phyloP scores from a whole-genome alignment of 2,329 filamentous ascomycete genomes.

The Xylariaceae sp. region DNA sequence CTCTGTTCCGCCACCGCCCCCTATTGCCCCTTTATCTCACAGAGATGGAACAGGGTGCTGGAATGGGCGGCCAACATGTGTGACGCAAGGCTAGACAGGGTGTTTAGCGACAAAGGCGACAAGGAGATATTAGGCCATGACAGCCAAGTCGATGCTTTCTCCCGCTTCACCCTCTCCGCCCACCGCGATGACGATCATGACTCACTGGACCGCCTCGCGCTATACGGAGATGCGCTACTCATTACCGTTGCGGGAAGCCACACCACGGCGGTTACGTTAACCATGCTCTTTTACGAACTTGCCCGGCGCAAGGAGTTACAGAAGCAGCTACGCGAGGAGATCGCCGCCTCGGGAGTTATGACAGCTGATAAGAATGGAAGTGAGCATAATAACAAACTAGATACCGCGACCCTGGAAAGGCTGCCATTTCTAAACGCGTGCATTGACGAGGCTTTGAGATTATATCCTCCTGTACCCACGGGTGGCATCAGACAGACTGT shows the following conservation, averaged over 20 bases:
- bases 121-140: not conserved
- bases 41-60: not conserved
- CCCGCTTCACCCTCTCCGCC: conserved; percentile 11
- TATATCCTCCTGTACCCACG: conserved; percentile 12
- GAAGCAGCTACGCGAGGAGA: conserved; percentile 5
- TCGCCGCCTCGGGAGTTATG: not conserved
- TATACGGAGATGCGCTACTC: conserved; percentile 17
- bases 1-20: not conserved
- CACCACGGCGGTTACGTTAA: conserved; percentile 7
- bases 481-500: conserved; percentile 9
- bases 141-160: conserved; percentile 7
- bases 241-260: conserved; percentile 20
- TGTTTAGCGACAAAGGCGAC: not conserved
- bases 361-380: not conserved
- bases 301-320: conserved; percentile 7
- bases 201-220: conserved; percentile 10
- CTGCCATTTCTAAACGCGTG: conserved; percentile 11
- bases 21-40: not conserved
- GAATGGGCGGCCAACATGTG: not conserved
- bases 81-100: not conserved
- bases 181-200: conserved; percentile 1
- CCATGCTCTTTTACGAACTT: conserved; percentile 17
- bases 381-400: not conserved
- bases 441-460: conserved; percentile 17
- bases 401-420: not conserved